Conservation (phyloP, 2,329 filamentous ascomycete species). For the Coniochaeta hoffmannii region DNA sequence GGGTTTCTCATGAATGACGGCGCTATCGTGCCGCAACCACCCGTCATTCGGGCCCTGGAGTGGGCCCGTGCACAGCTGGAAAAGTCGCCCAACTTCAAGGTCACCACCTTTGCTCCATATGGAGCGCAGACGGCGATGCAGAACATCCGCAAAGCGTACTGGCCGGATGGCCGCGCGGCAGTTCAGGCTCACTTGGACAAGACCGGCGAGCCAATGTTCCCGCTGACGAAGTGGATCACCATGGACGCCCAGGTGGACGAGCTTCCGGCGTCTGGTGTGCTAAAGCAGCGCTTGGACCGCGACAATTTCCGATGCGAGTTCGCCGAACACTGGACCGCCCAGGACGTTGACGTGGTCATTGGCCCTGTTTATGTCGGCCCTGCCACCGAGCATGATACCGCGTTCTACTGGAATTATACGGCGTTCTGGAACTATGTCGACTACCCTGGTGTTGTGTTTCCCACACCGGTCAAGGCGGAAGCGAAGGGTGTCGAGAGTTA, state of each 20-base stretch:
- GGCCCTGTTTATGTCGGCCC: constrained; percentile 28
- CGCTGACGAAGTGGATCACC: constrained; percentile 33
- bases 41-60: constrained; percentile 23
- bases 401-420: constrained; percentile 28
- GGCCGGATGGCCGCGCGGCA: constrained; percentile 32
- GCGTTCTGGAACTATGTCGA: constrained; percentile 29
- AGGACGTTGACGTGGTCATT: constrained; percentile 29
- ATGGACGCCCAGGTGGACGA: constrained; percentile 20
- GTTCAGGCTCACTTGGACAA: constrained; percentile 23
- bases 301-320: constrained; percentile 25
- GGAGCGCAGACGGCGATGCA: constrained; percentile 19
- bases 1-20: constrained; percentile 34
- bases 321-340: constrained; percentile 24
- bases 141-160: constrained; percentile 33
- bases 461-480: constrained; percentile 23
- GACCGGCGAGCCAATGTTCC: constrained; percentile 35
- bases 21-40: constrained; percentile 28
- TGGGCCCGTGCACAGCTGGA: constrained; percentile 23
- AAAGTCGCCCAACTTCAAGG: constrained; percentile 14
- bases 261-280: constrained; percentile 15
- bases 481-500: constrained; percentile 20
- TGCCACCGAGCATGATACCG: constrained; percentile 27
- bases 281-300: constrained; percentile 17
- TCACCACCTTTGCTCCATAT: constrained; percentile 28
- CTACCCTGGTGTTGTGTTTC: constrained; percentile 26